These are phyloP conservation scores for Yamadazyma akitaensis DNA, from an alignment of 805 yeast species.

Conservation along the genomic window DNA sequence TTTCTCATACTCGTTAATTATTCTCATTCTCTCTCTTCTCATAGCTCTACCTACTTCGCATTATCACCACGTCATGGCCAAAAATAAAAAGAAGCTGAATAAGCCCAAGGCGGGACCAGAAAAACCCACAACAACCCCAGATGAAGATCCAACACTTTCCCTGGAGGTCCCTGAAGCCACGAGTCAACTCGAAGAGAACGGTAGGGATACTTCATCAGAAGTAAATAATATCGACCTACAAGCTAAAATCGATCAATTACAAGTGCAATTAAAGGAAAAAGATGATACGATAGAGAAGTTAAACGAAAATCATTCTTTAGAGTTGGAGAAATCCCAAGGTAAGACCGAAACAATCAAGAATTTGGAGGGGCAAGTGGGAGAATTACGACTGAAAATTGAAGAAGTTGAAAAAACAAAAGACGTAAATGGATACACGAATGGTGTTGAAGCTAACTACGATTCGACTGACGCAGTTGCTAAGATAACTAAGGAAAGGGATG, in stretches of 20 bases:
- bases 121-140: not conserved
- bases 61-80: conserved; percentile 14
- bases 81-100: conserved; percentile 17
- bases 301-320: not conserved
- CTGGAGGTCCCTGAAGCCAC: not conserved
- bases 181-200: not conserved
- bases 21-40: not conserved
- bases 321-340: not conserved
- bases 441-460: conserved; percentile 11
- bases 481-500: conserved; percentile 48
- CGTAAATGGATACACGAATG: not conserved
- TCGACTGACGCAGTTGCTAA: conserved; percentile 15
- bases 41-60: not conserved
- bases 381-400: not conserved
- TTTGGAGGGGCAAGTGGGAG: not conserved
- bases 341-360: not conserved
- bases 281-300: conserved; percentile 2
- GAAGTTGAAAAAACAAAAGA: conserved; percentile 12
- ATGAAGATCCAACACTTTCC: not conserved
- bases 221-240: conserved; percentile 1
- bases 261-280: conserved; percentile 6
- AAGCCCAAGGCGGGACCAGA: conserved; percentile 1
- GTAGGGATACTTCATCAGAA: not conserved
- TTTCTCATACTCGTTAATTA: not conserved
- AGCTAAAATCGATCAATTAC: conserved; percentile 6